Base-by-base conservation (phyloP, 306 rosid genomes). In the Medicago truncatula region DNA sequence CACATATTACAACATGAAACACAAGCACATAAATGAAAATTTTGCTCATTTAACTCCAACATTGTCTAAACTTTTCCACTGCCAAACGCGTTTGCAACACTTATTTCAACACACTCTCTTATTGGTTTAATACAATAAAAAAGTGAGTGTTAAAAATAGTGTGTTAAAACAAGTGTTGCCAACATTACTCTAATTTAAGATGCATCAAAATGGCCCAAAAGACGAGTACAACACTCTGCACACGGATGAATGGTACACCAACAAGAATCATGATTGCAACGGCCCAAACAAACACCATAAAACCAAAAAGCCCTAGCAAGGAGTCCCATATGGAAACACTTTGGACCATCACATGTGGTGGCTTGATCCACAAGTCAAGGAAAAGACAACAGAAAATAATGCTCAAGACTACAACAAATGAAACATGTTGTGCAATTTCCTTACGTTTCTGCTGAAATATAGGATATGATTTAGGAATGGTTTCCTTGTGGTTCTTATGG, bases 191-290 rank as follows among this genome's bases (percentile, higher is more conserved):
- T 2, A 40, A 20, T 20, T n/a, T 23, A 16, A 68, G 18, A 25
- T 2, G 40, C 74, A 25, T 50, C 25, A 10, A 34, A 49, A 70
- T 49, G 46, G 31, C 25, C 74, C 74, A 49, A 25, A 49, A n/a
- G 16, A 47, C 17, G 15, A 70, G 11, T 3, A 47, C 34, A 15
- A 7, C 1, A 20, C 17, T 23, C 59, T 47, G 58, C 59, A 68
- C 1, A 1, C 73, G 59, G 13, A 56, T 9, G 60, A 70, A 31
- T 70, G 39, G 57, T 28, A 14, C 61, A 2, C 46, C 25, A 21
- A 49, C 16, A 28, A 70, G 46, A 28, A 70, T 31, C 61, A 47
- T 70, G 0, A 9, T 23, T 4, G 3, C 9, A 28, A 70, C 16
- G 12, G 46, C 61, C 31, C 46, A 70, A 47, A 9, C 12, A 21